phyloP scores from a whole-genome alignment of 2,329 filamentous ascomycete genomes.

The Colletotrichum siamense region DNA sequence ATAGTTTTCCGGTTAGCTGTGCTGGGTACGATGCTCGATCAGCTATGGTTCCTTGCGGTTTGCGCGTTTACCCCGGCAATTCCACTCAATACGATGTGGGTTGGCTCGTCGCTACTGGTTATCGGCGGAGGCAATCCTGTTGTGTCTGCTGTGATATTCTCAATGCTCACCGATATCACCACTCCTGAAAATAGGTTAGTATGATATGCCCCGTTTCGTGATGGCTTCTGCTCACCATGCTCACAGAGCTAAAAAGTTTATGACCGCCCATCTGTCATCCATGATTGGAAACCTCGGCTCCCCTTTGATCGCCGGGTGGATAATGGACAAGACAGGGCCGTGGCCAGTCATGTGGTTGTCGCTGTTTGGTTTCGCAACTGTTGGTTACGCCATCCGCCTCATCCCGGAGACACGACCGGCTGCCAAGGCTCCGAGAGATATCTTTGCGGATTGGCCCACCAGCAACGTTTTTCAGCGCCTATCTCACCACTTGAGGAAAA shows the following conservation, averaged over 20 bases:
- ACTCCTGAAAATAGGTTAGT: conserved; percentile 30
- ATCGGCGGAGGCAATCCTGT: conserved; percentile 42
- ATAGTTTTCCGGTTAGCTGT: conserved; percentile 36
- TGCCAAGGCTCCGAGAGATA: not conserved
- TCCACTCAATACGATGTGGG: conserved; percentile 16
- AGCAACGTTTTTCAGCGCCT: not conserved
- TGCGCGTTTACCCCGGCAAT: conserved; percentile 34
- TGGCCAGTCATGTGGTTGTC: conserved; percentile 27
- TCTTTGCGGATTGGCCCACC: not conserved
- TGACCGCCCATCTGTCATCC: conserved; percentile 32
- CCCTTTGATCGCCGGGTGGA: conserved; percentile 37
- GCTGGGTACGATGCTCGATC: conserved; percentile 31
- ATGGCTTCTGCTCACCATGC: not conserved
- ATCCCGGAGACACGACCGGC: not conserved
- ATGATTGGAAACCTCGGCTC: conserved; percentile 39
- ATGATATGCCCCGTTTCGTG: not conserved
- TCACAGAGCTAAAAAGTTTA: conserved; percentile 38
- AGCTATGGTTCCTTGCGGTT: conserved; percentile 34
- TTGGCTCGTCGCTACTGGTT: conserved; percentile 22
- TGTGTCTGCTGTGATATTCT: conserved; percentile 32
- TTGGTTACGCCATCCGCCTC: not conserved
- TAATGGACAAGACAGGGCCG: conserved; percentile 37
- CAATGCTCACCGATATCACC: conserved; percentile 42
- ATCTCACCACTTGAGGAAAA: not conserved
- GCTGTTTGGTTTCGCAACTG: not conserved